Percentiles rank a stretch among this genome's conserved stretches.
Evolutionary conservation across 108 stramenopile species (phyloP).

Genomic region (Pseudonitzschia delicatissima): DNA sequence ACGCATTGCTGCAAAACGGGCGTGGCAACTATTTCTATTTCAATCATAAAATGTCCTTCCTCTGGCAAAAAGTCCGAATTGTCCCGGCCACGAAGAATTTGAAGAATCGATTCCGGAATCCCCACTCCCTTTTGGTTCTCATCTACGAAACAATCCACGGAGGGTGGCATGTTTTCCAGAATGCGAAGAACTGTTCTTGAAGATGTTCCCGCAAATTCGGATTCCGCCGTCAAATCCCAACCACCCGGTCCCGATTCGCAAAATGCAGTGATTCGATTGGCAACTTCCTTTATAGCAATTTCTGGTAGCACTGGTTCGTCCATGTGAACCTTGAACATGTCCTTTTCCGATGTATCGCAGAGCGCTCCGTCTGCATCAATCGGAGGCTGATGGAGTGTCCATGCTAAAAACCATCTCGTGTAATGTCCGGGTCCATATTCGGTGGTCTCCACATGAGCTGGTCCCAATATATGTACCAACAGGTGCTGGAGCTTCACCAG

Average conservation of each 20-base stretch:
- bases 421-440: conserved; percentile 85
- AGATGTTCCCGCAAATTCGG: background rate
- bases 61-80: conserved; percentile 35
- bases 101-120: conserved; percentile 12
- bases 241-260: conserved; percentile 32
- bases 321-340: conserved; percentile 6
- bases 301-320: background rate
- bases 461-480: conserved; percentile 53
- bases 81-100: conserved; percentile 4
- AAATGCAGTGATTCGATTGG: conserved; percentile 32
- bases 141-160: conserved; percentile 21
- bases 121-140: conserved; percentile 13
- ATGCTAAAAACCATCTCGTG: conserved; percentile 90
- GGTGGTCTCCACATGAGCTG: conserved; percentile 61
- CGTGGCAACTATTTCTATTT: conserved; percentile 21
- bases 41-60: conserved; percentile 62
- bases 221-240: conserved; percentile 18
- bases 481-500: conserved; percentile 41
- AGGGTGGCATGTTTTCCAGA: conserved; percentile 15
- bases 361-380: conserved; percentile 7
- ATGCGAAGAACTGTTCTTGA: background rate
- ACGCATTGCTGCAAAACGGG: conserved; percentile 4
- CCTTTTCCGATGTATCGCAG: background rate
- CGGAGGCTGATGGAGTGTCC: conserved; percentile 67
- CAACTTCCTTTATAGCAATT: conserved; percentile 19